These are phyloP conservation scores for Hypoxylon sp. DNA, from an alignment of 2,329 filamentous ascomycete genomes.

Conservation along the genomic window DNA sequence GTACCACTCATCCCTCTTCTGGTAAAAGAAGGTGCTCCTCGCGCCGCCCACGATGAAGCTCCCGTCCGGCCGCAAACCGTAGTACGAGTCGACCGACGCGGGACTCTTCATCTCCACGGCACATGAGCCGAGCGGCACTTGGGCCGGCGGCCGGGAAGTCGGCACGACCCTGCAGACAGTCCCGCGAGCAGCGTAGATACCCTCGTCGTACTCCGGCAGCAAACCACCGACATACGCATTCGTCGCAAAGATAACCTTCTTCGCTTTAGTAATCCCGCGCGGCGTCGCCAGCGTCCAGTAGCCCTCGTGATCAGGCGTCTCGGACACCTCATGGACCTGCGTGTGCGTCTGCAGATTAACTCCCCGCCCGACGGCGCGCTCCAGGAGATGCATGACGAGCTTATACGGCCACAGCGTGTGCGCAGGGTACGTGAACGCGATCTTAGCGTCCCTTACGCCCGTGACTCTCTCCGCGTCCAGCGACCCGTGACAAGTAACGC, in stretches of 20 bases:
- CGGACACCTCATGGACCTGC: conserved; percentile 44
- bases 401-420: conserved; percentile 52
- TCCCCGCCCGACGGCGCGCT: conserved; percentile 36
- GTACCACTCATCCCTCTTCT: conserved; percentile 60
- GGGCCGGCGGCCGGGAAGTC: not conserved
- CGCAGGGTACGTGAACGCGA: conserved; percentile 53
- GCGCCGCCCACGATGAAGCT: conserved; percentile 60
- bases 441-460: conserved; percentile 55
- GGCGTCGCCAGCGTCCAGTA: conserved; percentile 67
- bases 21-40: conserved; percentile 52
- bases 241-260: conserved; percentile 73
- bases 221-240: conserved; percentile 77
- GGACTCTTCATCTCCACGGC: conserved; percentile 33
- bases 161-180: conserved; percentile 44
- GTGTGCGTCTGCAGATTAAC: conserved; percentile 53
- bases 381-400: conserved; percentile 51
- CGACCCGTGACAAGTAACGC: conserved; percentile 44
- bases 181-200: conserved; percentile 75
- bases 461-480: conserved; percentile 48
- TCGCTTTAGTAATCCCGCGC: conserved; percentile 68
- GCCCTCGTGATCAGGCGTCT: conserved; percentile 43
- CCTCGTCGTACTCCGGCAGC: conserved; percentile 69
- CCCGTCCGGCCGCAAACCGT: conserved; percentile 58
- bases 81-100: conserved; percentile 43
- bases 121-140: conserved; percentile 24